phyloP scores from a whole-genome alignment of 148 eudicot genomes.

The Cornus florida region DNA sequence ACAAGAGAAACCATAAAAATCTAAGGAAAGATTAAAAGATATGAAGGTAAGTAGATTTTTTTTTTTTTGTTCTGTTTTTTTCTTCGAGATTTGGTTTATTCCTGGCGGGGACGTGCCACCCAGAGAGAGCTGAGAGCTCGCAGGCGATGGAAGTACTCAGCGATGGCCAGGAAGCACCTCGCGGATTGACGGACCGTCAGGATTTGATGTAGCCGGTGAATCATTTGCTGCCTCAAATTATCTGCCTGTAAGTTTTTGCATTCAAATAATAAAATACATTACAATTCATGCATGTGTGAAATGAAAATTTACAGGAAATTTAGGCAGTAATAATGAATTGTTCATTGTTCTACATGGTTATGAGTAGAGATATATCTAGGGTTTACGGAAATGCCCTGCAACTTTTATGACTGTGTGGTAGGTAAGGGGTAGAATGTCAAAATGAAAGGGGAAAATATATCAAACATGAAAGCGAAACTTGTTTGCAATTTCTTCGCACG shows the following conservation, averaged over 20 bases:
- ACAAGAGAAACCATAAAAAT: not conserved
- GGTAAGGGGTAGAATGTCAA: not conserved
- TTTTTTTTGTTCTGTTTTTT: not conserved
- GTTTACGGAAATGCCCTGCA: too few species aligned
- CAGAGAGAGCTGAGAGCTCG: slow-evolving; percentile 94
- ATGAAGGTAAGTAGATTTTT: not conserved
- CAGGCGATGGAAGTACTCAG: slow-evolving; percentile 91
- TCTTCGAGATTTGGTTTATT: slow-evolving; percentile 17
- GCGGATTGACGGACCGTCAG: slow-evolving; percentile 85
- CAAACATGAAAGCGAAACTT: slow-evolving; percentile 11
- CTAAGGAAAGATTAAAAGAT: not conserved
- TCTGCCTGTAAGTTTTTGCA: slow-evolving; percentile 60
- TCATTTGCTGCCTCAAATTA: slow-evolving; percentile 71
- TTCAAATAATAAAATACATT: too few species aligned
- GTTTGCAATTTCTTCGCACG: not conserved
- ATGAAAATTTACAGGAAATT: too few species aligned
- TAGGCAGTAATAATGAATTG: too few species aligned
- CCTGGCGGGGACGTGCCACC: slow-evolving; percentile 81
- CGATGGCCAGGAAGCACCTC: slow-evolving; percentile 79
- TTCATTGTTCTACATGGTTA: too few species aligned
- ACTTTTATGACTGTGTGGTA: not conserved
- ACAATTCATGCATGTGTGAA: not conserved
- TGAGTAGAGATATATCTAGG: too few species aligned
- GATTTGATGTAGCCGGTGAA: slow-evolving; percentile 67
- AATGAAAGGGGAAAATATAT: not conserved